Evolutionary conservation across 1,139 yeast species (phyloP).

Genomic region (Yamadazyma dushanensis): DNA sequence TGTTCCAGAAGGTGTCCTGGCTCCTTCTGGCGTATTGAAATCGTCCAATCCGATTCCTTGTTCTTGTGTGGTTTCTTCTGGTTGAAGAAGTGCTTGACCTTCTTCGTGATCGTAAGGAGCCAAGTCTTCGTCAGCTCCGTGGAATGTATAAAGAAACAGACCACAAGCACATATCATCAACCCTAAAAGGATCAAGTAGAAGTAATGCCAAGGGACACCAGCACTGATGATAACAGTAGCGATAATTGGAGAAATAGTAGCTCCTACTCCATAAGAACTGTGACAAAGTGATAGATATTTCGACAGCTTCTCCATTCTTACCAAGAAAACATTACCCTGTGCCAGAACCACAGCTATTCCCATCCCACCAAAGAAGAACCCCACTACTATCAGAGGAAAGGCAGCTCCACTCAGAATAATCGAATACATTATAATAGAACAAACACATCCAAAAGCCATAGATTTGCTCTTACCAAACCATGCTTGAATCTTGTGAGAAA

Average conservation of each 20-base stretch:
- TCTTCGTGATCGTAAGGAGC: conserved; percentile 31
- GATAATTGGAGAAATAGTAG: conserved; percentile 57
- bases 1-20: too few relatives aligned
- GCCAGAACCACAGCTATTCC: conserved; percentile 59
- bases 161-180: conserved; percentile 28
- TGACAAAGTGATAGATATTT: conserved; percentile 55
- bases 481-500: conserved; percentile 40
- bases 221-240: conserved; percentile 53
- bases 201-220: conserved; percentile 55
- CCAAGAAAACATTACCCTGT: conserved; percentile 57
- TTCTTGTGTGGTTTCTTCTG: conserved; percentile 10
- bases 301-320: conserved; percentile 49
- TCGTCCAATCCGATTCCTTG: conserved; percentile 12
- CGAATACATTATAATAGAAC: conserved; percentile 38
- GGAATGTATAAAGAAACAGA: conserved; percentile 36
- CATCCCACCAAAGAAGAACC: conserved; percentile 58
- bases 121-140: conserved; percentile 44
- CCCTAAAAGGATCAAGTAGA: conserved; percentile 50
- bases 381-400: conserved; percentile 47
- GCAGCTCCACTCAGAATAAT: conserved; percentile 38
- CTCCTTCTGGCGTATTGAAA: too few relatives aligned
- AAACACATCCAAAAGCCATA: conserved; percentile 33
- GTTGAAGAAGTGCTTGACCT: conserved; percentile 9
- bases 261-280: conserved; percentile 65
- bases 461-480: conserved; percentile 42